Percentiles rank a stretch among this genome's conserved stretches.
Evolutionary conservation across 345 rosid genomes (phyloP).

Genomic region (Turnera subulata): DNA sequence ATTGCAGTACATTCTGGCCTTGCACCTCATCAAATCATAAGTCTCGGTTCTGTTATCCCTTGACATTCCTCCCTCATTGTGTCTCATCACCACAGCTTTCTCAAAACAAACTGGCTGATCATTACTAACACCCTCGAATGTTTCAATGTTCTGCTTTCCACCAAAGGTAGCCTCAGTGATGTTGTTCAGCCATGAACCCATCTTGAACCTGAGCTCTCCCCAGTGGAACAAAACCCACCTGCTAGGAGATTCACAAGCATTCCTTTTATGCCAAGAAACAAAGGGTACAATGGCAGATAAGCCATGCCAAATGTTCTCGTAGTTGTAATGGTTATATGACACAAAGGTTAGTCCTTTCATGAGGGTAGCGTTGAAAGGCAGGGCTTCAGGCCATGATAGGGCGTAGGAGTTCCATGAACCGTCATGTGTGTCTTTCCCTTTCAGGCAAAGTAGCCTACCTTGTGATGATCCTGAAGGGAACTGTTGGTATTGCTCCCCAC

Average conservation of each 20-base stretch:
- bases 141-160: slow-evolving; percentile 24
- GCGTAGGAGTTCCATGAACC: slow-evolving; percentile 76
- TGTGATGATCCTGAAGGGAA: slow-evolving; percentile 59
- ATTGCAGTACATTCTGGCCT: slow-evolving; percentile 51
- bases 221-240: slow-evolving; percentile 68
- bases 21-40: slow-evolving; percentile 55
- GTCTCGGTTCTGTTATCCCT: slow-evolving; percentile 56
- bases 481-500: slow-evolving; percentile 56
- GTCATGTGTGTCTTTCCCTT: slow-evolving; percentile 54
- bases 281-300: slow-evolving; percentile 48
- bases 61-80: slow-evolving; percentile 75
- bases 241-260: slow-evolving; percentile 39
- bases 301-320: slow-evolving; percentile 72
- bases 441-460: slow-evolving; percentile 55
- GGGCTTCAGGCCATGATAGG: slow-evolving; percentile 55
- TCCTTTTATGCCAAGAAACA: slow-evolving; percentile 58
- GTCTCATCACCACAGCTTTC: slow-evolving; percentile 78
- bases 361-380: slow-evolving; percentile 46
- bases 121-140: slow-evolving; percentile 25
- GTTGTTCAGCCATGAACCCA: slow-evolving; percentile 45
- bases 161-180: slow-evolving; percentile 45
- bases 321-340: slow-evolving; percentile 62
- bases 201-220: slow-evolving; percentile 60
- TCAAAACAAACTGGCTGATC: slow-evolving; percentile 53
- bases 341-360: slow-evolving; percentile 61